A percentile compares a stretch with the other conserved stretches of the same genome.
Conservation (phyloP, 2,329 filamentous ascomycete genomes). For the Neopestalotiopsis sp. region DNA sequence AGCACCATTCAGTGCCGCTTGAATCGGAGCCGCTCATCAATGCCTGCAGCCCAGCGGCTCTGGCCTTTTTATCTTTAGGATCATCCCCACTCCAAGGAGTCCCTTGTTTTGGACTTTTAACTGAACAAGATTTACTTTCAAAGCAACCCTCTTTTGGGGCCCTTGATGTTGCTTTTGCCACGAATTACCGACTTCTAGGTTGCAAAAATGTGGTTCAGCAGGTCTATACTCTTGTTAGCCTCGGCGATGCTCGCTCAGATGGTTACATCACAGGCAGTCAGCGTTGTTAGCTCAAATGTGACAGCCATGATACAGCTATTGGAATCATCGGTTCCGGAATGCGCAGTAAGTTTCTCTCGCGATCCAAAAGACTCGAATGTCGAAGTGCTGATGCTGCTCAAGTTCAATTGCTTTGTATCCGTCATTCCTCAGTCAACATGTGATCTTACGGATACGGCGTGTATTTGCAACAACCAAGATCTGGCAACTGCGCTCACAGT, state of each 20-base stretch:
- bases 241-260: background rate
- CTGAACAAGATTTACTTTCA: background rate
- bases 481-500: background rate
- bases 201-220: background rate
- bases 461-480: conserved; percentile 5
- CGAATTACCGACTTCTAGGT: background rate
- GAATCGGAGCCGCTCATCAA: background rate
- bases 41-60: background rate
- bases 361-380: background rate
- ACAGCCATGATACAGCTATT: background rate
- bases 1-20: background rate
- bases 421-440: background rate
- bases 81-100: background rate
- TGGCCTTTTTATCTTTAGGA: background rate
- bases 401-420: conserved; percentile 9
- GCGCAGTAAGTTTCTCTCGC: background rate
- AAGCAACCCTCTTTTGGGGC: background rate
- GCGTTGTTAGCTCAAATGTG: background rate
- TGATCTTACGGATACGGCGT: conserved; percentile 8
- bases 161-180: background rate
- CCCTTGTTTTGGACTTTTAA: background rate
- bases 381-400: background rate
- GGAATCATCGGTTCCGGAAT: background rate
- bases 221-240: background rate
- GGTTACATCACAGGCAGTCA: background rate